Conservation (phyloP, 2,329 filamentous ascomycete species). For the Colletotrichum costaricense region DNA sequence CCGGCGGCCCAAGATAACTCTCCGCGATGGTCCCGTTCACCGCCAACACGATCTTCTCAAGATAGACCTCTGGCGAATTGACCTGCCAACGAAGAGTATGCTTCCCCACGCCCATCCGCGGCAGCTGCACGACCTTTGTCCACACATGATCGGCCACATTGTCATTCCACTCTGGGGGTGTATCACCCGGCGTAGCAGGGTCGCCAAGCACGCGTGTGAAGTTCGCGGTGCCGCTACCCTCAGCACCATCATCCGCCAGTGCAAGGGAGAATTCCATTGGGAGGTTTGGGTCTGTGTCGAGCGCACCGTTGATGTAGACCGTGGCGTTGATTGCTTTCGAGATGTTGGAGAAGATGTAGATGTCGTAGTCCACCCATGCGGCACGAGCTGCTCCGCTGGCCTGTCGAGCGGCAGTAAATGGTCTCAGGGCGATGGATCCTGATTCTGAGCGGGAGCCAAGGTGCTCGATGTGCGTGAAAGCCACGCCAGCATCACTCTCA, state of each 20-base stretch:
- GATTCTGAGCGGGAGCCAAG: conserved; percentile 34
- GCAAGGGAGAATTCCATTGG: conserved; percentile 60
- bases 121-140: conserved; percentile 48
- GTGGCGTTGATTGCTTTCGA: conserved; percentile 37
- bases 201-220: conserved; percentile 46
- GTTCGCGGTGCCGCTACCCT: conserved; percentile 43
- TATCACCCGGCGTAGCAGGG: conserved; percentile 53
- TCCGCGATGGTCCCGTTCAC: conserved; percentile 36
- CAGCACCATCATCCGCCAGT: conserved; percentile 45
- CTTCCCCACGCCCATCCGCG: conserved; percentile 30
- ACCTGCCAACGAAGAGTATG: conserved; percentile 43
- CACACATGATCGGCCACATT: conserved; percentile 60
- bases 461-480: conserved; percentile 1
- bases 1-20: conserved; percentile 44
- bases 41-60: conserved; percentile 46
- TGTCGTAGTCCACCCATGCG: conserved; percentile 41
- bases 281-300: conserved; percentile 60
- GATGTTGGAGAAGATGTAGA: conserved; percentile 41
- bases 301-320: conserved; percentile 45
- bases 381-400: background rate
- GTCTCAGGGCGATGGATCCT: conserved; percentile 25
- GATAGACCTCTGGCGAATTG: conserved; percentile 45
- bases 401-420: conserved; percentile 10
- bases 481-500: background rate
- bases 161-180: conserved; percentile 57